Evolutionary conservation across 495 filamentous ascomycete genomes (phyloP), one percentile per base, ranked within the genome.

Genomic region (Aspergillus avenaceus): DNA sequence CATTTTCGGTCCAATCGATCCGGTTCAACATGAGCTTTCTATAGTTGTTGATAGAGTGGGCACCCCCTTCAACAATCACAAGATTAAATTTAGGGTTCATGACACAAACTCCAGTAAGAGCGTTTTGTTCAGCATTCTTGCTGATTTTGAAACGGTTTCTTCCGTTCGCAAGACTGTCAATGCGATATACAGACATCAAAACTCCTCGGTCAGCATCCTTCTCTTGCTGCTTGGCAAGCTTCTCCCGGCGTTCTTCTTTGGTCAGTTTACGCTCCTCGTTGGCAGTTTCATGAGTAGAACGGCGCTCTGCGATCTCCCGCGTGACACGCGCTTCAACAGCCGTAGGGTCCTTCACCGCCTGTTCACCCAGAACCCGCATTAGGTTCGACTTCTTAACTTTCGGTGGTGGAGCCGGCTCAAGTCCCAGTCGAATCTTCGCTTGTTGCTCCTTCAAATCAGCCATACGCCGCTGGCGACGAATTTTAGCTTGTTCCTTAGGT

Each of bases 341-440:
- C 2, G 93, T 99, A 8, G 93, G 93, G 64, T 99, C 93, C 59
- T 95, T 95, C 56, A 99, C 91, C 3, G 93, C 93, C 65, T 96
- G 87, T 61, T 97, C 90, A 36, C 93, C 93, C n/a, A 97, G 73
- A 3, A 99, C 93, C 40, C 91, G 85, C 93, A 98, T 97, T 47
- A 98, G 76, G 63, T 98, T 98, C 42, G 82, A 84, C 64, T 92
- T 93, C 70, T 95, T 97, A 56, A 97, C 86, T 65, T 97, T 97
- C 8, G 93, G 92, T 21, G 92, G 85, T 7, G 90, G 88, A 5
- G 95, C 88, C 2, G 89, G 88, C 49, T 89, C 84, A 7, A 98
- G 82, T 42, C 93, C 93, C 4, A 98, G 76, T 31, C 91, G 77
- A 49, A 96, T 90, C 76, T 97, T 97, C 45, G 91, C 91, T 69